Percentiles rank a stretch among this genome's conserved stretches.
Conservation (phyloP, 805 yeast species). For the Grigorovia humatica region DNA sequence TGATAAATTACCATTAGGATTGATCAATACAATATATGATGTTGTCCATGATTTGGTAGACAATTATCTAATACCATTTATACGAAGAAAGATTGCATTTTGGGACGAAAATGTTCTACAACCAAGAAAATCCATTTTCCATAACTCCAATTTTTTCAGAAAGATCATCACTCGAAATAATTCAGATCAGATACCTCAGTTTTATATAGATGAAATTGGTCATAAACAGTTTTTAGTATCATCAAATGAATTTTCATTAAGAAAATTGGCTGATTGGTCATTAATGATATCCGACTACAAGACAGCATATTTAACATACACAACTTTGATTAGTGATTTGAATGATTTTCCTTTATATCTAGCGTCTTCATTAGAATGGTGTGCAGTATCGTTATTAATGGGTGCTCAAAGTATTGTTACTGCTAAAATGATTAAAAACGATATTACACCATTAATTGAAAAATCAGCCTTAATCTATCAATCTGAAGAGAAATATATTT, state of each 20-base stretch:
- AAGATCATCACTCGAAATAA: slow-evolving; percentile 23
- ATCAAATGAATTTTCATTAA: slow-evolving; percentile 59
- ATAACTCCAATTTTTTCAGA: slow-evolving; percentile 53
- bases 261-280: slow-evolving; percentile 88
- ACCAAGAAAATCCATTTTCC: slow-evolving; percentile 65
- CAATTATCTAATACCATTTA: slow-evolving; percentile 51
- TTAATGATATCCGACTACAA: slow-evolving; percentile 85
- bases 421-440: slow-evolving; percentile 34
- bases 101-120: slow-evolving; percentile 81
- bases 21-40: slow-evolving; percentile 20
- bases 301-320: slow-evolving; percentile 75
- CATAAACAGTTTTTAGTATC: slow-evolving; percentile 52
- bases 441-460: slow-evolving; percentile 33
- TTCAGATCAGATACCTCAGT: slow-evolving; percentile 7
- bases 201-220: slow-evolving; percentile 30
- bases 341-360: slow-evolving; percentile 36
- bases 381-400: slow-evolving; percentile 61
- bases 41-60: slow-evolving; percentile 14
- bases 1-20: slow-evolving; percentile 11
- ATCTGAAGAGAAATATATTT: slow-evolving; percentile 44
- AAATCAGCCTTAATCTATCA: slow-evolving; percentile 31
- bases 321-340: slow-evolving; percentile 67
- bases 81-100: slow-evolving; percentile 67
- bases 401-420: slow-evolving; percentile 37
- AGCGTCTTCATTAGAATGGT: slow-evolving; percentile 85